Evolutionary conservation across 2,329 filamentous ascomycete species (phyloP), one percentile per base, ranked within the genome.

Genomic region (Ambrosiella xylebori): DNA sequence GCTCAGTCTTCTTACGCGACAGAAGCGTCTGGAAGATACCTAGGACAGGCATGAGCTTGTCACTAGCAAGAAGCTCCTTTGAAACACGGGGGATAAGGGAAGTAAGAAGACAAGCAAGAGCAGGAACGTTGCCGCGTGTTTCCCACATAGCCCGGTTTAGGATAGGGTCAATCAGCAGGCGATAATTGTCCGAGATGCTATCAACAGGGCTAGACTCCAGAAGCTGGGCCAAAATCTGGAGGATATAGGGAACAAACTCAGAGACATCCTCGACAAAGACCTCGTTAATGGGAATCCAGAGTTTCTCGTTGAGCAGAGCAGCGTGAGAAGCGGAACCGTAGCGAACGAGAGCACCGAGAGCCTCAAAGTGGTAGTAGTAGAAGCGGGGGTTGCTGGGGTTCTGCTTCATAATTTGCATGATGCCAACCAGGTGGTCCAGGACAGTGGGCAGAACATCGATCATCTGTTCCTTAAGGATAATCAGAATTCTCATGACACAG

Each of bases 331-430:
- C 61, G 73, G 84, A 67, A 76, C 87, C 71, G 77, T 83, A 76
- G 78, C 71, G 69, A 19, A 97, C 86, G 53, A 98, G 76, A 13
- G 93, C 91, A 39, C 93, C 93, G 51, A 98, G 74, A 2, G 88
- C 87, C 73, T 98, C 93, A 62, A 98, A 98, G 68, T 95, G 88
- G 70, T 91, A 98, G 74, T 98, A 98, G 72, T 96, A 96, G 73
- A 98, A 98, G 11, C 88, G 81, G 1, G 93, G 93, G 70, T 98
- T 98, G 73, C 90, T 96, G 0, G 93, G 93, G 70, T 98, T 98
- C 64, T 85, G 80, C 67, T 89, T 85, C 70, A 97, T 97, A 64
- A 95, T 84, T 65, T 86, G 85, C 54, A 90, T 95, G 65, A 98
- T 96, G 61, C 79, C 84, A 66, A 95, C 82, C 60, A 98, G 79